Evolutionary conservation across 306 rosid genomes (phyloP), one percentile per base, ranked within the genome.

Genomic region (cucumber (Cucumis sativus)): DNA sequence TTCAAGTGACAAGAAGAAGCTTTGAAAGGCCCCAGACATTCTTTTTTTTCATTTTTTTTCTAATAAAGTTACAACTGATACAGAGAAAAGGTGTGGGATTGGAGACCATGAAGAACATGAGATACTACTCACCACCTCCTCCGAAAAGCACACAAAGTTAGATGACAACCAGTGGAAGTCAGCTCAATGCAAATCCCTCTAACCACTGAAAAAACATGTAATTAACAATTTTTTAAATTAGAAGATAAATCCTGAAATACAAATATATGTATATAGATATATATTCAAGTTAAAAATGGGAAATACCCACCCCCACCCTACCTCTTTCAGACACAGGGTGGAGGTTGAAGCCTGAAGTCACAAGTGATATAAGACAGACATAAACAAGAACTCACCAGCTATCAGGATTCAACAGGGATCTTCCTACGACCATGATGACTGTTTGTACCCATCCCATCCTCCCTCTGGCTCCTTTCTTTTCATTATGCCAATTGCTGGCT

Each of bases 391-490:
- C 86, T 86, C 80, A 84, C 84, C 85, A 81, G 84, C 85, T 80
- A 82, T 75, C 78, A 40, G 70, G 79, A 76, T 43, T 61, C 40
- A 35, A 54, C 45, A 16, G 15, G 74, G 47, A 64, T 30, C 76
- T 65, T 78, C 68, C 77, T 86, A 88, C 75, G 84, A 87, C 92
- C 94, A 89, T 4, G 91, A 80, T 52, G 87, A 77, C 70, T 85
- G 89, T 82, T 85, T 89, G 86, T 84, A 88, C 81, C 86, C 80
- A 73, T 91, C 91, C 88, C 88, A 81, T 54, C 97, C 94, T 17
- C 91, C 88, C 72, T 91, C 97, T 14, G 94, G 92, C 70, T 91
- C 96, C 89, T 89, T 92, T 77, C 91, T 84, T 85, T 89, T 91
- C 41, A 83, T 82, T 45, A 81, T 78, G 79, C 92, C 80, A 55